Percentiles rank a stretch among this genome's conserved stretches.
These are phyloP conservation scores for Maudiozyma serrabonitensis DNA, from an alignment of 805 yeast species.

Conservation along the genomic window DNA sequence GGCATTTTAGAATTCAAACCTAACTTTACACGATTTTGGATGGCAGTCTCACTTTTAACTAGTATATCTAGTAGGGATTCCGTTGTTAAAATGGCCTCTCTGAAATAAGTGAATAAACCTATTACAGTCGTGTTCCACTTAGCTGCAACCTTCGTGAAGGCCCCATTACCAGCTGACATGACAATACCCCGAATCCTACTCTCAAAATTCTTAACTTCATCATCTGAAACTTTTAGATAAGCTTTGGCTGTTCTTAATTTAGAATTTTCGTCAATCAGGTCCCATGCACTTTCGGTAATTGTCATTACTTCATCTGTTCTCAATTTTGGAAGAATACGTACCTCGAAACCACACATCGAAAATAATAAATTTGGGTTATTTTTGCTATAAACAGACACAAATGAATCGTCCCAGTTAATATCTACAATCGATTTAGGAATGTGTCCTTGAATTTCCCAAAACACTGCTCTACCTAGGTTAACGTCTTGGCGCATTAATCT, in stretches of 20 bases:
- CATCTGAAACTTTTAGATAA: slow-evolving; percentile 69
- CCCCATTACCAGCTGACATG: slow-evolving; percentile 92
- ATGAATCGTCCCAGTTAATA: slow-evolving; percentile 69
- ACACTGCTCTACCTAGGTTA: slow-evolving; percentile 80
- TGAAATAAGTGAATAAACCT: slow-evolving; percentile 75
- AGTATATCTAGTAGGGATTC: slow-evolving; percentile 66
- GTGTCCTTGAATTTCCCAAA: slow-evolving; percentile 80
- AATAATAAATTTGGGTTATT: slow-evolving; percentile 85
- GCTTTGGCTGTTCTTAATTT: slow-evolving; percentile 88
- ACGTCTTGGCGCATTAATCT: slow-evolving; percentile 84
- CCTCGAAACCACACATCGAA: slow-evolving; percentile 92
- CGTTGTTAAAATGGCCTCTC: slow-evolving; percentile 89
- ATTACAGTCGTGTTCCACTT: slow-evolving; percentile 93
- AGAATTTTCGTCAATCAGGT: slow-evolving; percentile 54
- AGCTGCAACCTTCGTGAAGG: slow-evolving; percentile 87
- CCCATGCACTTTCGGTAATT: slow-evolving; percentile 86
- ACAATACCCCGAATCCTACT: slow-evolving; percentile 79
- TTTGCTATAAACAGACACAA: slow-evolving; percentile 80
- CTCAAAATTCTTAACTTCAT: slow-evolving; percentile 69
- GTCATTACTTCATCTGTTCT: slow-evolving; percentile 47
- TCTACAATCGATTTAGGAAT: slow-evolving; percentile 67
- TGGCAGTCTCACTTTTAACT: slow-evolving; percentile 85
- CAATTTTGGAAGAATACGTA: slow-evolving; percentile 70
- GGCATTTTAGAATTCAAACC: slow-evolving; percentile 98
- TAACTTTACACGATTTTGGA: slow-evolving; percentile 88